Conservation (phyloP, 202 grass and related monocot genomes). For the Saccharum hybrid region DNA sequence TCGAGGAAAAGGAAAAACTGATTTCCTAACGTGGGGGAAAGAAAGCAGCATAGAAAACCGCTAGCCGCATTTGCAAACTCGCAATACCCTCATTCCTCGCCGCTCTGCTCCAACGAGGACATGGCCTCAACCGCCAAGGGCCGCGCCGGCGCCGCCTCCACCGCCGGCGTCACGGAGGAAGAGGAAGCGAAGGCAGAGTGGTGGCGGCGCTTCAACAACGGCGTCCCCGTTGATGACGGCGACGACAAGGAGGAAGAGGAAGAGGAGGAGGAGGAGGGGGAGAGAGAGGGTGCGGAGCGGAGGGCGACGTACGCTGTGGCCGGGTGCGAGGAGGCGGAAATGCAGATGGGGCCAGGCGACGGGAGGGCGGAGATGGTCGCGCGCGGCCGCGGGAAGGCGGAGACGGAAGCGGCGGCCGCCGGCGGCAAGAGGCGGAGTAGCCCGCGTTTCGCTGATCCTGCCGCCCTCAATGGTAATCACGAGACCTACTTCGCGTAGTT, state of each 20-base stretch:
- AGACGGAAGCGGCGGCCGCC: neutral
- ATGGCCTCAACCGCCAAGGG: neutral
- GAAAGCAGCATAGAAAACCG: no score
- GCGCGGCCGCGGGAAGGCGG: neutral
- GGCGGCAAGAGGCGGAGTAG: neutral
- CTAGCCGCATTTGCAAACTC: neutral
- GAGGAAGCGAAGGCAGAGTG: neutral
- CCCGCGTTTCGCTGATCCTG: neutral
- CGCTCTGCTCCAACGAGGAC: neutral
- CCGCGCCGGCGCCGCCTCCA: neutral
- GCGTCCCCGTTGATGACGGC: neutral
- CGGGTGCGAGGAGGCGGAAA: neutral
- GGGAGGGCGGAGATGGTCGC: neutral
- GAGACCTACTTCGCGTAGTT: neutral
- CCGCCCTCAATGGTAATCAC: neutral
- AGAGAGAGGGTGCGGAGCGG: neutral
- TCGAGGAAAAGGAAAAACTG: no score
- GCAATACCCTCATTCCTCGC: neutral
- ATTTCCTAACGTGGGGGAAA: no score
- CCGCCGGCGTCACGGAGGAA: neutral
- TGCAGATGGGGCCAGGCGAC: neutral
- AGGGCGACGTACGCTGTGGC: neutral
- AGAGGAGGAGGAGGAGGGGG: no score
- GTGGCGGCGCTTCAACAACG: slow-evolving; percentile 10
- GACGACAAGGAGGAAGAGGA: neutral